A percentile compares a stretch with the other conserved stretches of the same genome.
Evolutionary conservation across 2,329 filamentous ascomycete species (phyloP).

Genomic region (Diaporthe batatas): DNA sequence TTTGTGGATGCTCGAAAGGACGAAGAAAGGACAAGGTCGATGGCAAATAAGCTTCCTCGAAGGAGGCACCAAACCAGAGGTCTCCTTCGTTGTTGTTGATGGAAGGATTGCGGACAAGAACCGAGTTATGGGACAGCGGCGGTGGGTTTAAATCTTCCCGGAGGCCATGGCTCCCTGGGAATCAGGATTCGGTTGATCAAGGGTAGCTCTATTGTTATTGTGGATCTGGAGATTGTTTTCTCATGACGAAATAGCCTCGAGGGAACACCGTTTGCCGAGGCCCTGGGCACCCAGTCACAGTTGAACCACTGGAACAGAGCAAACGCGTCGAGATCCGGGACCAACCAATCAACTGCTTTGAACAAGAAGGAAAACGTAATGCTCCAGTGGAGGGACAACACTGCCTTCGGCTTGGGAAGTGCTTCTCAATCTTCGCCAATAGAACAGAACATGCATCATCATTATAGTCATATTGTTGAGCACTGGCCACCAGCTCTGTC

Average conservation of each 20-base stretch:
- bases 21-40: background rate
- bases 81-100: background rate
- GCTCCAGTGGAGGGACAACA: too few relatives aligned
- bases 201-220: background rate
- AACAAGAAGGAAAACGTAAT: too few relatives aligned
- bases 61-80: background rate
- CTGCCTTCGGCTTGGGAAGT: too few relatives aligned
- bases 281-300: background rate
- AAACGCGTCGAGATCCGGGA: background rate
- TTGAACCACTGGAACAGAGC: background rate
- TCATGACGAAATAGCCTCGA: background rate
- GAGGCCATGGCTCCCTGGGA: background rate
- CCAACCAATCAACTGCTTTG: too few relatives aligned
- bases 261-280: background rate
- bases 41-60: background rate
- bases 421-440: background rate
- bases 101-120: too few relatives aligned
- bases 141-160: background rate
- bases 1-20: too few relatives aligned
- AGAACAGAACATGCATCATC: background rate
- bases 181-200: too few relatives aligned
- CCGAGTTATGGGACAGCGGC: background rate
- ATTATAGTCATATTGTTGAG: background rate
- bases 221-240: background rate
- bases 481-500: rapidly evolving